Percentiles rank a stretch among this genome's conserved stretches.
Evolutionary conservation across 2,329 filamentous ascomycete species (phyloP).

Genomic region (Calonectria naviculata): DNA sequence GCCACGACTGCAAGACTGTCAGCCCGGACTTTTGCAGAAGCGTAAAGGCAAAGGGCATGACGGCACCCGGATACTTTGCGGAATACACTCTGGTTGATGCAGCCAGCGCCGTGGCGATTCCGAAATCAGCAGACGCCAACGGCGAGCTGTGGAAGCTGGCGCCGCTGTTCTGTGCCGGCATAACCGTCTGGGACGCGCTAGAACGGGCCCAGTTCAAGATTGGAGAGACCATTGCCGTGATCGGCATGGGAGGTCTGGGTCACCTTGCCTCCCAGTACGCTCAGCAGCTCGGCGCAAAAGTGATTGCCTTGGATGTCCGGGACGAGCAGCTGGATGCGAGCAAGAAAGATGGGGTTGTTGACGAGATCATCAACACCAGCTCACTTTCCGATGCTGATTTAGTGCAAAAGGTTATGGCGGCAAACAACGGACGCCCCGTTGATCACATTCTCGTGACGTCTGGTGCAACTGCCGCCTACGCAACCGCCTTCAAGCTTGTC

Average conservation of each 20-base stretch:
- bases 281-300: neutral
- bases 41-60: neutral
- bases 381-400: neutral
- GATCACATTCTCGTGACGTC: neutral
- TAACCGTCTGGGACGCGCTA: neutral
- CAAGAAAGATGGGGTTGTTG: neutral
- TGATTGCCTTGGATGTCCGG: neutral
- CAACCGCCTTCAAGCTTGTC: neutral
- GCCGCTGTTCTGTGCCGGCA: neutral
- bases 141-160: neutral
- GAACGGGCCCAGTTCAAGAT: neutral
- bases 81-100: neutral
- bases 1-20: neutral
- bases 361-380: neutral
- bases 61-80: neutral
- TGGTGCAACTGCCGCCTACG: neutral
- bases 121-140: neutral
- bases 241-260: neutral
- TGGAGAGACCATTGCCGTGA: neutral
- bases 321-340: neutral
- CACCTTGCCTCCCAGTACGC: neutral
- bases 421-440: neutral
- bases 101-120: neutral
- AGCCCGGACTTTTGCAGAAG: neutral
- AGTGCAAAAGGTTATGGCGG: neutral